Conservation (phyloP, 2,329 filamentous ascomycete species). For the Alternaria arbusti region DNA sequence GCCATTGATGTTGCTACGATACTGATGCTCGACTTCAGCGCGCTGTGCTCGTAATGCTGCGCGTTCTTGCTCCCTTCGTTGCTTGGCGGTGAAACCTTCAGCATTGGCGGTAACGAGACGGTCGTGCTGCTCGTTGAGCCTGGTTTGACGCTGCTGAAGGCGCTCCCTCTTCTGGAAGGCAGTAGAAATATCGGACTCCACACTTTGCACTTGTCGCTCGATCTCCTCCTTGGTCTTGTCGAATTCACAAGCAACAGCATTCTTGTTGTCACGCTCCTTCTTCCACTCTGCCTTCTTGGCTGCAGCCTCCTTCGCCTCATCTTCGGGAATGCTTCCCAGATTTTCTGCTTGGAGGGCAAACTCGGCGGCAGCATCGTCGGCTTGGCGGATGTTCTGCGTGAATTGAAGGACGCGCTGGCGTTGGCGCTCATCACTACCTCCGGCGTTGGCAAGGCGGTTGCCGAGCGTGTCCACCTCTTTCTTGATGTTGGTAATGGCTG, state of each 20-base stretch:
- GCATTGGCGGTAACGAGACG: conserved; percentile 73
- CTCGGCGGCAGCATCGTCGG: conserved; percentile 65
- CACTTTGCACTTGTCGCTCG: conserved; percentile 67
- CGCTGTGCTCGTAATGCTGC: conserved; percentile 46
- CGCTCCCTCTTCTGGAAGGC: conserved; percentile 74
- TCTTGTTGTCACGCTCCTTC: conserved; percentile 59
- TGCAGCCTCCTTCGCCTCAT: conserved; percentile 65
- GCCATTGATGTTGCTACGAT: conserved; percentile 47
- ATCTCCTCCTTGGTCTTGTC: conserved; percentile 67
- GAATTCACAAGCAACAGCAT: conserved; percentile 61
- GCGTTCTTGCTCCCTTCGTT: conserved; percentile 50
- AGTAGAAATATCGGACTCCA: conserved; percentile 69
- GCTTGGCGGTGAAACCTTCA: conserved; percentile 68
- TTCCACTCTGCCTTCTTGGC: conserved; percentile 65
- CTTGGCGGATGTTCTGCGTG: conserved; percentile 74
- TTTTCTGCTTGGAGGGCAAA: conserved; percentile 68
- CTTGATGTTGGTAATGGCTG: conserved; percentile 68
- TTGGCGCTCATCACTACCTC: conserved; percentile 77
- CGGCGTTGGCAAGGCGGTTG: conserved; percentile 68
- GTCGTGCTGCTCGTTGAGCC: conserved; percentile 74
- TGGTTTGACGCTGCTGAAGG: conserved; percentile 72
- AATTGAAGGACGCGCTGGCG: conserved; percentile 78
- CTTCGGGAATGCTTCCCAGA: conserved; percentile 68
- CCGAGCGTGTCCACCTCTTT: conserved; percentile 77
- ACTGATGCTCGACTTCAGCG: conserved; percentile 45